Conservation (phyloP, 257 asterid genomes). For the Solanum neorickii region DNA sequence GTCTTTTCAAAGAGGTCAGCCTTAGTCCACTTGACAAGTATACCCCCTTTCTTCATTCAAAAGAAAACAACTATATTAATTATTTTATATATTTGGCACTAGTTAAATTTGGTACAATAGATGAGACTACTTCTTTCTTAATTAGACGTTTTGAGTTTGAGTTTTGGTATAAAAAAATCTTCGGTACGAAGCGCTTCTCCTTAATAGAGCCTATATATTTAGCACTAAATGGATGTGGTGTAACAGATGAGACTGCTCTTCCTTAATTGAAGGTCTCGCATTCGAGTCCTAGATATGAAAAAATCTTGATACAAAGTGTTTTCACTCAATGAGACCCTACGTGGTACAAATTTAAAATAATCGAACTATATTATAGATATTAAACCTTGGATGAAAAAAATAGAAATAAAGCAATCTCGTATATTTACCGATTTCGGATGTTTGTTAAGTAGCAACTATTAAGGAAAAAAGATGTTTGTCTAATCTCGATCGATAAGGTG, state of each 20-base stretch:
- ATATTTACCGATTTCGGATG: neutral
- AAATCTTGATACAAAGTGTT: too few species aligned
- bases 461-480: neutral
- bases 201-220: too few species aligned
- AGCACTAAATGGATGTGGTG: too few species aligned
- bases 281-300: too few species aligned
- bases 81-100: neutral
- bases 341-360: too few species aligned
- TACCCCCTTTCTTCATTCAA: constrained; percentile 27
- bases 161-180: too few species aligned
- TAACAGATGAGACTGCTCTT: too few species aligned
- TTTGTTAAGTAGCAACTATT: neutral
- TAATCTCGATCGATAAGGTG: neutral
- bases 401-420: neutral
- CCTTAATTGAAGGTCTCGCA: rapidly evolving
- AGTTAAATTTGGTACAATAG: too few species aligned
- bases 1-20: constrained; percentile 23
- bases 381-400: too few species aligned
- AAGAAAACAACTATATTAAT: constrained; percentile 8
- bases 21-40: constrained; percentile 5
- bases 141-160: rapidly evolving
- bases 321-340: rapidly evolving
- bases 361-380: neutral
- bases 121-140: too few species aligned
- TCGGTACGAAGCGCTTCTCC: neutral